phyloP scores from a whole-genome alignment of 257 asterid genomes.

The Cordia subcordata region DNA sequence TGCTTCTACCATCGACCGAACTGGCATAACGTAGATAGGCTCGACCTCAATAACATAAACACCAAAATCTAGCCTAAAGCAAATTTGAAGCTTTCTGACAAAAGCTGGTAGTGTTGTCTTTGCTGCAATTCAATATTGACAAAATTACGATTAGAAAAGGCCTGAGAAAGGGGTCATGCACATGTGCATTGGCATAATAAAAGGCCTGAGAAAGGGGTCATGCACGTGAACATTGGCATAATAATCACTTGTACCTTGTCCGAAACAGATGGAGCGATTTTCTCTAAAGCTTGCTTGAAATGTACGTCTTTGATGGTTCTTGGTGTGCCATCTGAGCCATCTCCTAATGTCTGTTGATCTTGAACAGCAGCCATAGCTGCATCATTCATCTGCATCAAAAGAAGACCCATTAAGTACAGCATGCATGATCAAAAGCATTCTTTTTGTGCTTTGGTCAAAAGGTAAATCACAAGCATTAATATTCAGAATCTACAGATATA shows the following conservation, averaged over 20 bases:
- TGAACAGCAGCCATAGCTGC: conserved; percentile 61
- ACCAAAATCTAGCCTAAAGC: neutral
- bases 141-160: neutral
- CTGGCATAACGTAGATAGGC: too few species aligned
- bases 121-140: conserved; percentile 47
- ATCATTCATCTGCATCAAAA: conserved; percentile 44
- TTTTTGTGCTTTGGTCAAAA: neutral
- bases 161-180: neutral
- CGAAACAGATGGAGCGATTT: conserved; percentile 65
- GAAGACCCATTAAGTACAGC: neutral
- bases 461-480: neutral
- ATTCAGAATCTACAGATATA: neutral
- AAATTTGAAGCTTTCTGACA: conserved; percentile 32
- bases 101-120: conserved; percentile 40
- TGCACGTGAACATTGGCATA: neutral
- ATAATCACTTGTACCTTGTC: conserved; percentile 29
- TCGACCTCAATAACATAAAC: too few species aligned
- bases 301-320: conserved; percentile 52
- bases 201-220: neutral
- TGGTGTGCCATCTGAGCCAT: conserved; percentile 16
- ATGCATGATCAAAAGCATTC: neutral
- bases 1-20: neutral
- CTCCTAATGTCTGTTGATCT: conserved; percentile 31
- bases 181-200: neutral
- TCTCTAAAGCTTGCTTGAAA: conserved; percentile 52